phyloP scores from a whole-genome alignment of 202 grass and related monocot genomes.

The Saccharum hybrid region DNA sequence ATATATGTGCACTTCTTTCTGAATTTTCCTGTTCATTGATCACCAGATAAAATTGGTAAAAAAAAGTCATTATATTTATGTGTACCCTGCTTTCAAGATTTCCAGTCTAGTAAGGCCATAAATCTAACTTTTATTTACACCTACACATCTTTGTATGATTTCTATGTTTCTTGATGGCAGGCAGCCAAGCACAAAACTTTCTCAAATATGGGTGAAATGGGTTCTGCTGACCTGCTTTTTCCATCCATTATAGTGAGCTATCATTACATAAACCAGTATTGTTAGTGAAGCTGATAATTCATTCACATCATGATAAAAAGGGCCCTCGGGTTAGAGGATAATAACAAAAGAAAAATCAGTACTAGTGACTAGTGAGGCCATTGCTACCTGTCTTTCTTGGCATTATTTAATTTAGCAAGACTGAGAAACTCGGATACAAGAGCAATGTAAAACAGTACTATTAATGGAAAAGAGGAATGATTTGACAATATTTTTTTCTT shows the following conservation, averaged over 20 bases:
- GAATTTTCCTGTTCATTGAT: not conserved
- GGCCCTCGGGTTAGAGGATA: slow-evolving; percentile 5
- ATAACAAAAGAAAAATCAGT: not conserved
- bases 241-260: not conserved
- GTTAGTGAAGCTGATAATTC: not conserved
- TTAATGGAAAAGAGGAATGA: slow-evolving; percentile 1
- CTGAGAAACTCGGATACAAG: not conserved
- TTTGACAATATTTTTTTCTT: not conserved
- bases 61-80: not conserved
- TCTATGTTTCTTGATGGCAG: slow-evolving; percentile 19
- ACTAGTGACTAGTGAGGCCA: not conserved
- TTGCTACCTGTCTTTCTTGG: slow-evolving; percentile 7
- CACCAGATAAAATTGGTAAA: not conserved
- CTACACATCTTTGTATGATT: not conserved
- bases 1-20: not conserved
- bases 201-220: slow-evolving; percentile 11
- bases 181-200: not conserved
- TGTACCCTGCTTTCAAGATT: slow-evolving; percentile 21
- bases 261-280: not conserved
- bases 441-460: not conserved
- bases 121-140: slow-evolving; percentile 20
- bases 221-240: not conserved
- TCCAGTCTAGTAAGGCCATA: slow-evolving; percentile 15
- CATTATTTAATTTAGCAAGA: not conserved
- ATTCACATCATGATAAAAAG: slow-evolving; percentile 12